Conservation (phyloP, 2,329 filamentous ascomycete species). For the Acephala macrosclerotiorum region DNA sequence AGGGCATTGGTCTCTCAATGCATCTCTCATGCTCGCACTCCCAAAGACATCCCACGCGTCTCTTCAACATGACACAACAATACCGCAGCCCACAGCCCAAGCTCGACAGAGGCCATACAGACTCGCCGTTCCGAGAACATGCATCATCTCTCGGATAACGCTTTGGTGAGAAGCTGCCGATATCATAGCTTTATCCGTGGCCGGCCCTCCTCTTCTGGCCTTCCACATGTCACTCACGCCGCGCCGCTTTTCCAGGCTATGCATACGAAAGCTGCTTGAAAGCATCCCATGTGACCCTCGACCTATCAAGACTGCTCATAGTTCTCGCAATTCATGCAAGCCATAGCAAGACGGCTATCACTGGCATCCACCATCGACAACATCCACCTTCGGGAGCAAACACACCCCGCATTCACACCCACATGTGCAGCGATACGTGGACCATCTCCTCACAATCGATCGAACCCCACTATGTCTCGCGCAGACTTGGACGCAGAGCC, state of each 20-base stretch:
- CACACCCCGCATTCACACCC: constrained; percentile 12
- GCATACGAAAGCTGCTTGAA: constrained; percentile 3
- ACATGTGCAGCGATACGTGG: not conserved
- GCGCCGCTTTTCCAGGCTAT: constrained; percentile 17
- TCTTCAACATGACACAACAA: not conserved
- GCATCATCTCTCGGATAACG: not conserved
- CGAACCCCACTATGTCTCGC: constrained; percentile 24
- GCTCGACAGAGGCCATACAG: not conserved
- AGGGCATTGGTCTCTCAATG: not conserved
- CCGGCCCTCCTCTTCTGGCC: constrained; percentile 19
- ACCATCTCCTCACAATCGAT: constrained; percentile 6
- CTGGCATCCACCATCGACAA: constrained; percentile 12
- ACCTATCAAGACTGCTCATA: constrained; percentile 10
- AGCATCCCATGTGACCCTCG: constrained; percentile 17
- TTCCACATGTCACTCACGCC: constrained; percentile 22
- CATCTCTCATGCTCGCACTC: not conserved
- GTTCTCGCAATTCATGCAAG: constrained; percentile 17
- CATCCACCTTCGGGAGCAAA: not conserved
- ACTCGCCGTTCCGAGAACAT: not conserved
- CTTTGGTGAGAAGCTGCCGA: not conserved
- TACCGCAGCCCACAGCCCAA: not conserved
- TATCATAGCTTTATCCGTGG: constrained; percentile 3
- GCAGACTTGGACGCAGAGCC: constrained; percentile 20
- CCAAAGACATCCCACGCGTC: not conserved
- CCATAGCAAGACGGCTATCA: constrained; percentile 8